phyloP scores from a whole-genome alignment of 371 early-diverging fungal species.

The Mucor circinelloides region DNA sequence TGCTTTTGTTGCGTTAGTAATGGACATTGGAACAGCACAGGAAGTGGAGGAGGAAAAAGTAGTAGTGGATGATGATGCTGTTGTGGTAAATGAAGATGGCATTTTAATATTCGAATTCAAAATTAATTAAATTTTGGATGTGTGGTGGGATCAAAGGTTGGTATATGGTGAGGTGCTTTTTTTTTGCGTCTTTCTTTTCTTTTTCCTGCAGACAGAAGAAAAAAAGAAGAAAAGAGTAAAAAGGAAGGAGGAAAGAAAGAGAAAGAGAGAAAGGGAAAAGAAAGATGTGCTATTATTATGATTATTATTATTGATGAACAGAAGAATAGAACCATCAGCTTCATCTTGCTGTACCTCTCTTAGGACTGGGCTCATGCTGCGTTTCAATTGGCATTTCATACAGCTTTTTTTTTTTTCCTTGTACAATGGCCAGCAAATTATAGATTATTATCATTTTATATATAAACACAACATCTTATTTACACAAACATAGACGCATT shows the following conservation, averaged over 20 bases:
- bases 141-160: constrained; percentile 1
- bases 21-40: background rate
- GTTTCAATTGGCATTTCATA: constrained; percentile 8
- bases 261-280: constrained; percentile 3
- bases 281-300: constrained; percentile 2
- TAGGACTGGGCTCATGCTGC: constrained; percentile 35
- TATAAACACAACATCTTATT: constrained; percentile 1
- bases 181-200: constrained; percentile 2
- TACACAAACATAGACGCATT: constrained; percentile 3
- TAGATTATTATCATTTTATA: background rate
- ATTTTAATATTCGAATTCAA: background rate
- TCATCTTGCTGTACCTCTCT: constrained; percentile 2
- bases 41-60: background rate
- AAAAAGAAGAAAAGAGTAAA: background rate
- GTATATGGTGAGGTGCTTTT: constrained; percentile 8
- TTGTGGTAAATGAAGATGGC: constrained; percentile 11
- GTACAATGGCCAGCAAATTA: constrained; percentile 21
- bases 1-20: constrained; percentile 17
- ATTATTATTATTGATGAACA: constrained; percentile 5
- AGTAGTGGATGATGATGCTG: constrained; percentile 4
- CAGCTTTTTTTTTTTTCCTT: constrained; percentile 10
- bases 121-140: background rate
- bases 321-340: constrained; percentile 5
- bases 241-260: background rate
- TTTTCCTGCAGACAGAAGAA: background rate